phyloP scores from a whole-genome alignment of 73 alveolate genomes.

The Stentor roeselii region DNA sequence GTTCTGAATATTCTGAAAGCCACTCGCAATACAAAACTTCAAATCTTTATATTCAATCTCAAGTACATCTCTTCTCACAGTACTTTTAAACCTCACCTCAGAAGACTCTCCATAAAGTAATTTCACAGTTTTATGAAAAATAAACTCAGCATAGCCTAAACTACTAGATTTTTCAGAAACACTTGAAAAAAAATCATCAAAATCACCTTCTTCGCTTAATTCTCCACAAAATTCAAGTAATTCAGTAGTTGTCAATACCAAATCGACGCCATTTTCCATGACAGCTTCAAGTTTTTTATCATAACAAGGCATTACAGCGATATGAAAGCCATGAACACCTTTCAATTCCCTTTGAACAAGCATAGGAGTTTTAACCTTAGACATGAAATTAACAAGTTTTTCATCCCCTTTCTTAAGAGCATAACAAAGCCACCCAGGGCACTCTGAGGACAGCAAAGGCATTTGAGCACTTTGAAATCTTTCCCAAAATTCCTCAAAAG shows the following conservation, averaged over 20 bases:
- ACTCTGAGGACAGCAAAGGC: slow-evolving; percentile 84
- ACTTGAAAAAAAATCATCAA: neutral
- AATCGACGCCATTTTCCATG: slow-evolving; percentile 66
- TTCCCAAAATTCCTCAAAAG: slow-evolving; percentile 59
- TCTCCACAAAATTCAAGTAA: slow-evolving; percentile 50
- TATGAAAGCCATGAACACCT: neutral
- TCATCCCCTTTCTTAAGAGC: slow-evolving; percentile 93
- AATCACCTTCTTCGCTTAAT: neutral
- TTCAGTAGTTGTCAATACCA: slow-evolving; percentile 80
- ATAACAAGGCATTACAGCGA: slow-evolving; percentile 74
- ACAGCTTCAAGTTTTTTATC: slow-evolving; percentile 96
- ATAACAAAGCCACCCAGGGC: slow-evolving; percentile 99
- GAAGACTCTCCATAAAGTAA: slow-evolving; percentile 38
- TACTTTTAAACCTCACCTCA: slow-evolving; percentile 72
- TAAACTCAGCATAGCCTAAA: slow-evolving; percentile 2
- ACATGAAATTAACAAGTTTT: slow-evolving; percentile 77
- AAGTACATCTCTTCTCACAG: slow-evolving; percentile 61
- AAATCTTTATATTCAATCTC: slow-evolving; percentile 46
- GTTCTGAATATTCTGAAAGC: slow-evolving; percentile 91
- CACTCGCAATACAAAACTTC: slow-evolving; percentile 70
- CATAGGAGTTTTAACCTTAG: slow-evolving; percentile 85
- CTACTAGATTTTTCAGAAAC: neutral
- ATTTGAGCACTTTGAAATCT: slow-evolving; percentile 12
- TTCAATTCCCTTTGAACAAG: slow-evolving; percentile 31
- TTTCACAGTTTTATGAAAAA: slow-evolving; percentile 55